Evolutionary conservation across 257 asterid genomes (phyloP), one percentile per base, ranked within the genome.

Genomic region (Lavandula angustifolia): DNA sequence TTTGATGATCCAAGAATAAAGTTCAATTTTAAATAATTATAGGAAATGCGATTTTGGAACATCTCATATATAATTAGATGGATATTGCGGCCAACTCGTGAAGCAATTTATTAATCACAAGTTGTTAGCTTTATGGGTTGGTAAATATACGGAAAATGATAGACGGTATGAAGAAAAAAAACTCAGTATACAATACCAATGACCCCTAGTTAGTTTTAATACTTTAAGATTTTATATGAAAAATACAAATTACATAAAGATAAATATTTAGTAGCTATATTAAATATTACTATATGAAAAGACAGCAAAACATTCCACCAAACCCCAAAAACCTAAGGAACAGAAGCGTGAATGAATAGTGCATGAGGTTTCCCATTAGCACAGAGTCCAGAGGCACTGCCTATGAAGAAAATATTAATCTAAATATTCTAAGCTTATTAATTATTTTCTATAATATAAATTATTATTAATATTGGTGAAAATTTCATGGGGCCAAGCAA

Each of bases 281-380:
- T 5, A 9, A 61, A 29, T 16, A 44, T 14, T 8, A n/a, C n/a
- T n/a, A 7, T 11, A 33, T 31, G 9, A 43, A 41, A 66, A 34
- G 60, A 66, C 46, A 50, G 27, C 47, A 8, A 37, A 56, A 47
- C 55, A 31, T 62, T 48, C 61, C 67, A 72, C 71, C 54, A 47
- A 47, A 64, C 66, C 63, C 60, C 68, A 64, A 65, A 49, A 72
- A 57, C 48, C 31, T 22, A 22, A 27, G n/a, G 29, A 40, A 51
- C 77, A 65, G 44, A 58, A 72, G 72, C 77, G 68, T 72, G 77
- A 64, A 32, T 22, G 70, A 46, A 41, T 62, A 54, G 60, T 62
- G 59, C 60, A 31, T 62, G 61, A 46, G 60, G 55, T 48, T 72
- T 56, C 76, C 76, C 62, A 64, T 53, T 38, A 5, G 35, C 35